Evolutionary conservation across 805 yeast species (phyloP).

Genomic region (Saturnispora galanensis): DNA sequence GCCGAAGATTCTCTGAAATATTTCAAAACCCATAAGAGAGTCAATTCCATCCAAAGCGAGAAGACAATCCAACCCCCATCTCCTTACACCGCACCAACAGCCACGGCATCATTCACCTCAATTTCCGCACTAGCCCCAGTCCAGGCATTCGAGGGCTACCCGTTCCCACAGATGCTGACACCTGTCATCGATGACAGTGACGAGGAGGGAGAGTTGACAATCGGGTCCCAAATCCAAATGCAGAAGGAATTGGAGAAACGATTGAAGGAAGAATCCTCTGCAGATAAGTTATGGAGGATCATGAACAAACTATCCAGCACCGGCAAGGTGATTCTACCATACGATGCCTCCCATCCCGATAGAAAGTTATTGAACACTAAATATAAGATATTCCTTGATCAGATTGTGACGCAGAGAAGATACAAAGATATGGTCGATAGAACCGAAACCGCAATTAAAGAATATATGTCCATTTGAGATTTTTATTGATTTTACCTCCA

Average conservation of each 20-base stretch:
- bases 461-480: slow-evolving; percentile 8
- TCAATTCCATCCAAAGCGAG: slow-evolving; percentile 14
- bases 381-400: slow-evolving; percentile 79
- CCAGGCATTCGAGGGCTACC: slow-evolving; percentile 29
- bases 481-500: neutral
- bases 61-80: slow-evolving; percentile 34
- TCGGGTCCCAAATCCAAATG: slow-evolving; percentile 47
- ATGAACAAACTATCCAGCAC: slow-evolving; percentile 80
- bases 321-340: slow-evolving; percentile 71
- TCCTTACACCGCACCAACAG: slow-evolving; percentile 73
- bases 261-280: slow-evolving; percentile 26
- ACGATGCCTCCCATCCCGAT: slow-evolving; percentile 48
- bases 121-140: slow-evolving; percentile 37
- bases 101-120: slow-evolving; percentile 60
- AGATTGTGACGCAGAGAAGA: slow-evolving; percentile 69
- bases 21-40: slow-evolving; percentile 1
- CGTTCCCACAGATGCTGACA: slow-evolving; percentile 36
- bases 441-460: slow-evolving; percentile 27
- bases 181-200: slow-evolving; percentile 28
- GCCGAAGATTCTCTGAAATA: slow-evolving; percentile 48
- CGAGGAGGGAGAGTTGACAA: slow-evolving; percentile 42
- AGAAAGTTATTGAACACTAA: slow-evolving; percentile 64
- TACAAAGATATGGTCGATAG: slow-evolving; percentile 63
- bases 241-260: slow-evolving; percentile 41
- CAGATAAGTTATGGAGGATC: slow-evolving; percentile 71